These are phyloP conservation scores for Suhomyces guaymorum DNA, from an alignment of 1,139 yeast species.

Conservation along the genomic window DNA sequence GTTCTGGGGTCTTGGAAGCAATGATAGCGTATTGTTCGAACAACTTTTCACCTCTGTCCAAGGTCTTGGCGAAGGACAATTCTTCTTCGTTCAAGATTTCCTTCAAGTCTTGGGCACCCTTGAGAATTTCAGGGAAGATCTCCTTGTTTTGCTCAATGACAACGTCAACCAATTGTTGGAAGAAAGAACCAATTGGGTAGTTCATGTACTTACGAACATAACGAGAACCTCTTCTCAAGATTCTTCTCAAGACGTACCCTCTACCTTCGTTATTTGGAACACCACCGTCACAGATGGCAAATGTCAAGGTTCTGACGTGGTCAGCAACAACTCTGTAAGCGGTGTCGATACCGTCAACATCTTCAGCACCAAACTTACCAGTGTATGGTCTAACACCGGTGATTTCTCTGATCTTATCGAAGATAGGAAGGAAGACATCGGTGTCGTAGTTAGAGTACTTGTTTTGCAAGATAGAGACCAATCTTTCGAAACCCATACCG, in stretches of 20 bases:
- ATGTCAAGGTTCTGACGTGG: constrained; percentile 94
- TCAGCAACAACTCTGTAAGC: constrained; percentile 98
- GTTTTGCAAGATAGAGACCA: constrained; percentile 90
- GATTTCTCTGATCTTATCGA: constrained; percentile 81
- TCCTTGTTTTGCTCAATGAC: constrained; percentile 84
- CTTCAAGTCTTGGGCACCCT: constrained; percentile 71
- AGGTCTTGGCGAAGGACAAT: constrained; percentile 87
- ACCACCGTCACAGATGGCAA: constrained; percentile 97
- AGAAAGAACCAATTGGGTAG: constrained; percentile 92
- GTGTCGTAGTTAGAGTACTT: constrained; percentile 94
- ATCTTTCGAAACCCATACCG: constrained; percentile 97
- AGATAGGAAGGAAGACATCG: constrained; percentile 90
- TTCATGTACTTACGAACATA: constrained; percentile 95
- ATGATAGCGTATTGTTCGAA: constrained; percentile 89
- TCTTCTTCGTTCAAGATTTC: constrained; percentile 97
- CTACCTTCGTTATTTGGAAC: constrained; percentile 99
- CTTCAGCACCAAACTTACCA: constrained; percentile 92
- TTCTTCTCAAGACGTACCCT: constrained; percentile 96
- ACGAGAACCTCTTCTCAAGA: constrained; percentile 96
- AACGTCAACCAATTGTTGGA: constrained; percentile 89
- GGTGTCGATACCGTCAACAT: constrained; percentile 91
- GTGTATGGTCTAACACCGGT: constrained; percentile 89
- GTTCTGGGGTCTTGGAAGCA: constrained; percentile 74
- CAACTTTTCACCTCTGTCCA: constrained; percentile 96
- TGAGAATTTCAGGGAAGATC: constrained; percentile 86